phyloP scores from a whole-genome alignment of 805 yeast genomes.

The Nakazawaea anatomiae region DNA sequence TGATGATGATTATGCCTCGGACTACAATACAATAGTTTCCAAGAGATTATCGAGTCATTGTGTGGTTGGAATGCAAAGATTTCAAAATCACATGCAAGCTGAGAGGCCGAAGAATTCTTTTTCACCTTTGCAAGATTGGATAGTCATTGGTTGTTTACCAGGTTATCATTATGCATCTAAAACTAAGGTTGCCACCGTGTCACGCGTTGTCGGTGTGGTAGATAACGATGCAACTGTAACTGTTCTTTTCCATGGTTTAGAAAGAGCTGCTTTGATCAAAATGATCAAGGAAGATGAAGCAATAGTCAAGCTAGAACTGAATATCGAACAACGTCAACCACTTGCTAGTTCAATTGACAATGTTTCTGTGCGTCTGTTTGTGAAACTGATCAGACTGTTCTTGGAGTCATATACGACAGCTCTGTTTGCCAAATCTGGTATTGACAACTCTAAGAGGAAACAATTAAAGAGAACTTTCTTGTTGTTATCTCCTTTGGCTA shows the following conservation, averaged over 20 bases:
- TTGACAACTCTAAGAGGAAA: slow-evolving; percentile 13
- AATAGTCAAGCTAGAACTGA: neutral
- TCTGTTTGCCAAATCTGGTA: neutral
- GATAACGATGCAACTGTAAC: slow-evolving; percentile 38
- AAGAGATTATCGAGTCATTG: neutral
- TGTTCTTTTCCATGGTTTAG: slow-evolving; percentile 43
- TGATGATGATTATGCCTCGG: neutral
- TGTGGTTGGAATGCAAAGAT: neutral
- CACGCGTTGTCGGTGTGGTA: slow-evolving; percentile 39
- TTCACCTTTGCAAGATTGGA: neutral
- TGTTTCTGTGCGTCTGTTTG: neutral
- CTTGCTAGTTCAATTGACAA: neutral
- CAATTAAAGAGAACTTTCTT: slow-evolving; percentile 27
- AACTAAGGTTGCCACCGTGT: slow-evolving; percentile 30
- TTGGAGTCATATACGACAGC: neutral
- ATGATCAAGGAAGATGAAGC: neutral
- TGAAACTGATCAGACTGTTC: neutral
- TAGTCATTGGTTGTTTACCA: slow-evolving; percentile 22
- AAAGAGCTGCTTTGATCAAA: slow-evolving; percentile 28
- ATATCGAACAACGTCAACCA: neutral
- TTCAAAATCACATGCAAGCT: neutral
- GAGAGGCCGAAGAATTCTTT: neutral
- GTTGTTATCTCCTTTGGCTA: slow-evolving; percentile 54
- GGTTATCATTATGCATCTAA: slow-evolving; percentile 12
- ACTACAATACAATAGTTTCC: too few species aligned